phyloP scores from a whole-genome alignment of 495 filamentous ascomycete genomes.

The Podospora tetraspora region DNA sequence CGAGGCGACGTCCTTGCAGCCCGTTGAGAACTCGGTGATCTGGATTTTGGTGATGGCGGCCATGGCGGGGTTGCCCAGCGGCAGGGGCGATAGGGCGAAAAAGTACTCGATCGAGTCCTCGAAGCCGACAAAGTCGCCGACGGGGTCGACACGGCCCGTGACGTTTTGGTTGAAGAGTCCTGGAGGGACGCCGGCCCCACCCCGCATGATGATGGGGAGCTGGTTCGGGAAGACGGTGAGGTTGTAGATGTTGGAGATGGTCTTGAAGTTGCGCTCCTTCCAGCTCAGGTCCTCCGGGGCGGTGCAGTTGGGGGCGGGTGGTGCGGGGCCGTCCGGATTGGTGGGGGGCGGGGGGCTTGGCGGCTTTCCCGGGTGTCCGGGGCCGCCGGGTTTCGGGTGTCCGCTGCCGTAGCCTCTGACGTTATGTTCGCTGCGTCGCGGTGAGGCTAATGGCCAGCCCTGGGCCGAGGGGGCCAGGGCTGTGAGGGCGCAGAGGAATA shows the following conservation, averaged over 20 bases:
- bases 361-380: conserved; percentile 4
- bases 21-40: conserved; percentile 34
- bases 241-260: conserved; percentile 36
- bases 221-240: conserved; percentile 40
- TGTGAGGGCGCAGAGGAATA: background rate
- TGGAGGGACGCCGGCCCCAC: conserved; percentile 28
- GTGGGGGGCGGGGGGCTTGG: background rate
- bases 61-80: conserved; percentile 20
- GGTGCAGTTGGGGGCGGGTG: background rate
- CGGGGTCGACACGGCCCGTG: conserved; percentile 31
- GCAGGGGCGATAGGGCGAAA: conserved; percentile 35
- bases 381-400: background rate
- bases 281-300: background rate
- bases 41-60: conserved; percentile 29
- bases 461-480: background rate
- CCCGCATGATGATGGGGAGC: conserved; percentile 30
- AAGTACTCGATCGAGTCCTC: conserved; percentile 39
- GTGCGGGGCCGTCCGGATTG: background rate
- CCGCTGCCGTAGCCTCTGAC: background rate
- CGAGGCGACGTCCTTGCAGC: conserved; percentile 29
- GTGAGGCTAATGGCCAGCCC: background rate
- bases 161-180: conserved; percentile 36
- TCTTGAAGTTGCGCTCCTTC: conserved; percentile 33
- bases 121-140: conserved; percentile 36
- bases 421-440: background rate